A percentile compares a stretch with the other conserved stretches of the same genome.
Conservation (phyloP, 768 basidiomycete genomes). For the Rossbeevera mucosa region DNA sequence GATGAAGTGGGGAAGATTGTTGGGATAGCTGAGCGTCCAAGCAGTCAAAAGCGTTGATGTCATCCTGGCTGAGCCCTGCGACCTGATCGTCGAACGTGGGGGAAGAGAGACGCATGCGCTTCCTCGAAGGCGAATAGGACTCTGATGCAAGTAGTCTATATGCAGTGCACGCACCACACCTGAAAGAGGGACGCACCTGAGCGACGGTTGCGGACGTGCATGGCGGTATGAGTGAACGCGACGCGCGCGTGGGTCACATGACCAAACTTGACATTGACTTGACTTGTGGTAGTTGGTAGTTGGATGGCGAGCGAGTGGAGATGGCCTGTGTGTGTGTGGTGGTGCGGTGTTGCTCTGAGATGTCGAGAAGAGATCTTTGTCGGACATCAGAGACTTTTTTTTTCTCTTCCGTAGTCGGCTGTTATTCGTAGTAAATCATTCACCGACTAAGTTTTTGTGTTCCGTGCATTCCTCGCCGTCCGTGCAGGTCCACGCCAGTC, state of each 20-base stretch:
- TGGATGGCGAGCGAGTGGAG: background rate
- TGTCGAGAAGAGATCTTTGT: background rate
- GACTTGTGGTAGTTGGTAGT: no score
- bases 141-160: background rate
- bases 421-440: constrained; percentile 13
- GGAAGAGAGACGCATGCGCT: constrained; percentile 61
- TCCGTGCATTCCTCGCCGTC: constrained; percentile 29
- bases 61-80: constrained; percentile 48
- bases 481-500: constrained; percentile 15
- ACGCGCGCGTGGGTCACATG: constrained; percentile 18
- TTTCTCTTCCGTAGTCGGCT: background rate
- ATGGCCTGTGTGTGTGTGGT: no score
- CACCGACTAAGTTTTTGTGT: constrained; percentile 23
- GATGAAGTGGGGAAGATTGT: background rate
- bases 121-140: constrained; percentile 39
- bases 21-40: constrained; percentile 47
- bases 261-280: no score
- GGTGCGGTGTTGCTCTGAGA: background rate
- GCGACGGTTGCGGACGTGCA: background rate
- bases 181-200: background rate
- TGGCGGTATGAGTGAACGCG: background rate
- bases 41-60: constrained; percentile 51
- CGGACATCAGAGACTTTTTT: background rate
- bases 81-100: constrained; percentile 59
- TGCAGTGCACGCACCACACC: background rate